Base-by-base conservation (phyloP, 2,329 filamentous ascomycete genomes). In the Periglandula ipomoeae region DNA sequence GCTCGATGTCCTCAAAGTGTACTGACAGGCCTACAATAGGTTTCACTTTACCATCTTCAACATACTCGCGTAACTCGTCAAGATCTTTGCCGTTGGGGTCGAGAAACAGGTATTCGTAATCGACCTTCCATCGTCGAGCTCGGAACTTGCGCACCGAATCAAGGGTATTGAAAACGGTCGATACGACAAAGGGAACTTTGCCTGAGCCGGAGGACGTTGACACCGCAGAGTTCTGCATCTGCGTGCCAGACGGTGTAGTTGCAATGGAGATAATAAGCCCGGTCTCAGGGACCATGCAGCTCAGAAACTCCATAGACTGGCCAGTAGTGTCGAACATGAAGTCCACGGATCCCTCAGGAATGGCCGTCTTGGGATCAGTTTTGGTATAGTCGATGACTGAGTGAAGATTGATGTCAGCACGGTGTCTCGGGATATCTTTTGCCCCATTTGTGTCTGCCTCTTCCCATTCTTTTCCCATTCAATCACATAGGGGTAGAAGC, bases 271-370 rank as follows among this genome's bases (percentile, higher is more conserved):
- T 52, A 37, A 71, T 66, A 22, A 60, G 49, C 15, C 67, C 59
- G 11, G 54, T 56, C 0, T 57, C 55, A 4, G 59, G 63, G 37
- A 61, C 64, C 61, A 72, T 63, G 2, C 70, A 53, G 13, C 59
- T 57, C 3, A 70, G 52, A 27, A 60, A 65, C 9, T 59, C 51
- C 55, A 70, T 61, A 4, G 68, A 58, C 17, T 58, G 45, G 6
- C 61, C 62, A 5, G 61, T 60, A 1, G 69, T 72, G 56, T 72
- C 70, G 27, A 71, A 68, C 42, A 72, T 56, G 53, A 70, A 70
- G 56, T 73, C 70, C 22, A 72, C 65, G 0, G 58, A 63, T 7
- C 59, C 56, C 13, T 56, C 57, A 2, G 63, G 57, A 35, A 72
- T 65, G 19, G 46, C 53, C 15, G 50, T 52, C 26, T 13, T 2